Evolutionary conservation across 352 stramenopile species (phyloP).

Genomic region (Phytophthora multivora): DNA sequence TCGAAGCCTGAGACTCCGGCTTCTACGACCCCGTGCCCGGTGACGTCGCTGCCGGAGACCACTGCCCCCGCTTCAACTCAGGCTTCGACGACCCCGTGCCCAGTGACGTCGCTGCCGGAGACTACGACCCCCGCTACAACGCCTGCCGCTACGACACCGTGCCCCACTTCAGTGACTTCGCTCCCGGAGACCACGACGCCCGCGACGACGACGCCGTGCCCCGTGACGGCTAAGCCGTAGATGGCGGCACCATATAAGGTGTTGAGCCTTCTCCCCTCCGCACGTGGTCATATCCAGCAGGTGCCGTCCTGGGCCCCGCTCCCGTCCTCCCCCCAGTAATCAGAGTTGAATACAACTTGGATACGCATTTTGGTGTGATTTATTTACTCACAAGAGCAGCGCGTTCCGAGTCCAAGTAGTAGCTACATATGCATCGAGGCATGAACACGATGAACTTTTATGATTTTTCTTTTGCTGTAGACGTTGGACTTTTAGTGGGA

Average conservation of each 20-base stretch:
- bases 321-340: slow-evolving; percentile 28
- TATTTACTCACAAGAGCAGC: slow-evolving; percentile 26
- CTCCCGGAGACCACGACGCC: slow-evolving; percentile 26
- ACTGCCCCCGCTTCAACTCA: too few relatives aligned
- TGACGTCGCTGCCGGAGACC: slow-evolving; percentile 23
- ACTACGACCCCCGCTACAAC: slow-evolving; percentile 5
- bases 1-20: neutral
- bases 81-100: slow-evolving; percentile 11
- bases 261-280: slow-evolving; percentile 19
- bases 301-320: slow-evolving; percentile 9
- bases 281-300: slow-evolving; percentile 28
- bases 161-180: slow-evolving; percentile 20
- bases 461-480: neutral
- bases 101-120: slow-evolving; percentile 12
- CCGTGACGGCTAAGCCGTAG: slow-evolving; percentile 39
- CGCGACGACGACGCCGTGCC: slow-evolving; percentile 37
- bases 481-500: neutral
- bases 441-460: slow-evolving; percentile 16
- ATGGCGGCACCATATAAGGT: slow-evolving; percentile 19
- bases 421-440: slow-evolving; percentile 3
- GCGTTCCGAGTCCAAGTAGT: slow-evolving; percentile 15
- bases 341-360: slow-evolving; percentile 32
- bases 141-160: slow-evolving; percentile 6
- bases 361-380: slow-evolving; percentile 32
- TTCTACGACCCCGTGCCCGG: slow-evolving; percentile 13